phyloP scores from a whole-genome alignment of 1,284 basidiomycete species.

The Coriolopsis trogii region DNA sequence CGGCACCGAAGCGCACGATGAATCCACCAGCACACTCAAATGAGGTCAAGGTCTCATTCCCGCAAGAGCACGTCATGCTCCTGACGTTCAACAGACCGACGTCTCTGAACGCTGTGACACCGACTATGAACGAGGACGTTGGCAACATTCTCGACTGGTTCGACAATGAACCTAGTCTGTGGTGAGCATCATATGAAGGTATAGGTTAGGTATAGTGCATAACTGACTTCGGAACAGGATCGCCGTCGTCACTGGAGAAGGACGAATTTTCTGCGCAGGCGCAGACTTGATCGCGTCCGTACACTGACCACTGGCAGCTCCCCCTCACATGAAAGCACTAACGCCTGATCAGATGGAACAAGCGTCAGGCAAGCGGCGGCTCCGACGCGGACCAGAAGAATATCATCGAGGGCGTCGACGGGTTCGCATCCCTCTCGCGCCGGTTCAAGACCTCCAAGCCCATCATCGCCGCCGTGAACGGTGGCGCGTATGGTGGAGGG shows the following conservation, averaged over 20 bases:
- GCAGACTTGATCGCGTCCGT: constrained; percentile 76
- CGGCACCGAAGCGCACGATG: constrained; percentile 6
- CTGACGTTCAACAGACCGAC: constrained; percentile 78
- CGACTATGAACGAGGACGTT: constrained; percentile 60
- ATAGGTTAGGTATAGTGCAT: not conserved
- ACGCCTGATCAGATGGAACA: constrained; percentile 49
- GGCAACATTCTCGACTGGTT: constrained; percentile 72
- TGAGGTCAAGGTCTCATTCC: constrained; percentile 62
- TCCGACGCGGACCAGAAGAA: constrained; percentile 49
- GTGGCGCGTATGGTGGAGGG: constrained; percentile 81
- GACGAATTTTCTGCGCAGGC: constrained; percentile 81
- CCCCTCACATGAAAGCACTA: too few relatives aligned
- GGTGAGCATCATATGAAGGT: constrained; percentile 43
- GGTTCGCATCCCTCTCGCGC: constrained; percentile 79
- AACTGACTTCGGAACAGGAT: constrained; percentile 52
- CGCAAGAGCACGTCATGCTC: constrained; percentile 67
- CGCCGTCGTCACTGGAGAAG: constrained; percentile 76
- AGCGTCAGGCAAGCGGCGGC: constrained; percentile 44
- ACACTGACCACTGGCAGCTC: too few relatives aligned
- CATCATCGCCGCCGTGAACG: constrained; percentile 83
- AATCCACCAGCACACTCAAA: constrained; percentile 53
- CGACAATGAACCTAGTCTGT: constrained; percentile 71
- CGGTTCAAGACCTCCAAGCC: constrained; percentile 70
- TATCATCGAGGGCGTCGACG: constrained; percentile 49
- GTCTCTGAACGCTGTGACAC: constrained; percentile 74